phyloP scores from a whole-genome alignment of 139 green algal genomes.

The Pleodorina starrii region DNA sequence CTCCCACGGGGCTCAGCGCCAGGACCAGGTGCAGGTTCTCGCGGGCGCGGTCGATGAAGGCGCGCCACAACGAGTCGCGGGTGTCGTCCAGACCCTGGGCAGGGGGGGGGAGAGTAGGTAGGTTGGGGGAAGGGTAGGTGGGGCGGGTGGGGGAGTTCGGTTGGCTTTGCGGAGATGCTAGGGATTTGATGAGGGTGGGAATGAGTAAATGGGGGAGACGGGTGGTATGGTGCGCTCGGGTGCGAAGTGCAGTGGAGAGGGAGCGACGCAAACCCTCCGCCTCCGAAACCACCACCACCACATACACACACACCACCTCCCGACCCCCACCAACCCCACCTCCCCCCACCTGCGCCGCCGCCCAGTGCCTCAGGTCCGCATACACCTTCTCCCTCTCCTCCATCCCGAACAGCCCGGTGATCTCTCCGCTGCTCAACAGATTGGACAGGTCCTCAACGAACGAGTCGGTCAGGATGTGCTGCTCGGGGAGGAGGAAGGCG shows the following conservation, averaged over 20 bases:
- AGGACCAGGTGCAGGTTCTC: slow-evolving; percentile 90
- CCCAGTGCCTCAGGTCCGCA: slow-evolving; percentile 49
- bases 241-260: too few species aligned
- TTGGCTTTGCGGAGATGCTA: too few species aligned
- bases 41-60: slow-evolving; percentile 60
- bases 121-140: neutral
- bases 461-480: slow-evolving; percentile 79
- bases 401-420: slow-evolving; percentile 61
- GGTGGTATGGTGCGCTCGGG: too few species aligned
- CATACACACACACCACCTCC: too few species aligned
- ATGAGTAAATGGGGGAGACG: too few species aligned
- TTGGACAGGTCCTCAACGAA: slow-evolving; percentile 91
- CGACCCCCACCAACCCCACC: neutral
- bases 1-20: slow-evolving; percentile 86
- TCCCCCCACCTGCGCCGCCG: slow-evolving; percentile 11
- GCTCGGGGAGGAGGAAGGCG: slow-evolving; percentile 87
- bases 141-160: too few species aligned
- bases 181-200: too few species aligned
- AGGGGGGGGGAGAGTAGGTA: neutral
- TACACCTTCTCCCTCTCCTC: slow-evolving; percentile 54
- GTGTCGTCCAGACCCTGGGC: slow-evolving; percentile 53
- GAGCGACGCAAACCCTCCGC: too few species aligned
- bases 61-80: slow-evolving; percentile 56
- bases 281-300: too few species aligned
- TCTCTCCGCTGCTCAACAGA: slow-evolving; percentile 86